Conservation (phyloP, 441 rosid species). For the Monsonia emarginata region DNA sequence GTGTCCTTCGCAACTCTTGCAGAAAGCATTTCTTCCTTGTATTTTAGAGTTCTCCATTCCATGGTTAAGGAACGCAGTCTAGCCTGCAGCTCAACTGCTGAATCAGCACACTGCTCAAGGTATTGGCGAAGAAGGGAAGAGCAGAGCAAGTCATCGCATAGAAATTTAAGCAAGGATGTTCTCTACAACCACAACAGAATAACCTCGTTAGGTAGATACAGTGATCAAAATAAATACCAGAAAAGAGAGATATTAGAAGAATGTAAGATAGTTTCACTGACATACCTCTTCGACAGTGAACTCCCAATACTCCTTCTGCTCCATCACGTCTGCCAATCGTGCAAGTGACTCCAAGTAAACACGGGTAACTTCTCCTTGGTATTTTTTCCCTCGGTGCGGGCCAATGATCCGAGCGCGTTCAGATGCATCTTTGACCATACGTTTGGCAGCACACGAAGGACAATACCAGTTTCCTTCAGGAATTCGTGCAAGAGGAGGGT, state of each 20-base stretch:
- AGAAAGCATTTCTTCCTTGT: slow-evolving; percentile 56
- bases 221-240: slow-evolving; percentile 1
- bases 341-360: slow-evolving; percentile 52
- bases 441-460: slow-evolving; percentile 68
- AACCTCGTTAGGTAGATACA: slow-evolving; percentile 12
- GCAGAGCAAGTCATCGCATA: slow-evolving; percentile 85
- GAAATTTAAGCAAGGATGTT: slow-evolving; percentile 62
- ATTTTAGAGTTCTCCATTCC: slow-evolving; percentile 64
- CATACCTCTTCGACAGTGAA: slow-evolving; percentile 71
- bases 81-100: slow-evolving; percentile 70
- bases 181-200: slow-evolving; percentile 52
- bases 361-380: slow-evolving; percentile 63
- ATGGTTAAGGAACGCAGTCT: slow-evolving; percentile 53
- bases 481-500: slow-evolving; percentile 88
- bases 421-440: slow-evolving; percentile 38
- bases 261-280: slow-evolving; percentile 14
- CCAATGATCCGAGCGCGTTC: slow-evolving; percentile 36
- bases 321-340: slow-evolving; percentile 52
- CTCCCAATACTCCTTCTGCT: slow-evolving; percentile 82
- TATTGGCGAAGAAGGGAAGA: slow-evolving; percentile 75
- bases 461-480: slow-evolving; percentile 99
- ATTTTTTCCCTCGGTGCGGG: slow-evolving; percentile 37
- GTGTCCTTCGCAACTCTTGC: slow-evolving; percentile 52
- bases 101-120: slow-evolving; percentile 84
- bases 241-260: not conserved